Evolutionary conservation across 1,284 basidiomycete genomes (phyloP), one percentile per base, ranked within the genome.

Genomic region (Somion occarium): DNA sequence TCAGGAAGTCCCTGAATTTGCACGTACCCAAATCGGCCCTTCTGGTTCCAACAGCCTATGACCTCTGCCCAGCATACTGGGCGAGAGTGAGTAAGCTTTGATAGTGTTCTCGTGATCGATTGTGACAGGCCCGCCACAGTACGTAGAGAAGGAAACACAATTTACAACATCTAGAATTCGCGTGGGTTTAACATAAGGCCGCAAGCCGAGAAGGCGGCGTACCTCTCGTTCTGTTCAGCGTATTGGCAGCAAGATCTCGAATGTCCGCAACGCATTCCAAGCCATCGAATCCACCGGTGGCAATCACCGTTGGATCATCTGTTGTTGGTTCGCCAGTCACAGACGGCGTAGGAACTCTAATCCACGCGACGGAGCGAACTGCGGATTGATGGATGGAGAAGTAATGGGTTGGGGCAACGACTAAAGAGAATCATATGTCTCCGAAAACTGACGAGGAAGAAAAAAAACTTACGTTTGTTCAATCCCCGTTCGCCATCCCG

Each of bases 231-330:
- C 91, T 77, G 56, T 88, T 87, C 65, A 92, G 74, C 20, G 83
- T 74, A 38, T 78, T 78, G 0, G 78, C 79, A 43, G 72, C 73
- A 5, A 76, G 75, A 15, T 91, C 85, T 2, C 87, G 73, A 34
- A 91, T 78, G 62, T 94, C 91, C 0, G 82, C 83, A 58, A 91
- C 63, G 55, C 80, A 80, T 49, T 85, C 78, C 47, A 82, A 74
- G 1, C 91, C 91, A 59, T 94, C 90, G 57, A 88, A 88, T 0
- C 88, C 88, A 0, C 83, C 85, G 56, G 83, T 86, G 2, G 80
- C 76, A 48, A 94, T 75, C 24, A 89, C 76, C 0, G 80, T 83
- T 0, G 91, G 90, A 62, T 90, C 72, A 18, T 79, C 73, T 1
- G 69, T 56, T 9, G 72, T 69, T 7, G 71, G 64, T 1, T 62